A percentile compares a stretch with the other conserved stretches of the same genome.
These are phyloP conservation scores for Lycium ferocissimum DNA, from an alignment of 257 asterid species.

Conservation along the genomic window DNA sequence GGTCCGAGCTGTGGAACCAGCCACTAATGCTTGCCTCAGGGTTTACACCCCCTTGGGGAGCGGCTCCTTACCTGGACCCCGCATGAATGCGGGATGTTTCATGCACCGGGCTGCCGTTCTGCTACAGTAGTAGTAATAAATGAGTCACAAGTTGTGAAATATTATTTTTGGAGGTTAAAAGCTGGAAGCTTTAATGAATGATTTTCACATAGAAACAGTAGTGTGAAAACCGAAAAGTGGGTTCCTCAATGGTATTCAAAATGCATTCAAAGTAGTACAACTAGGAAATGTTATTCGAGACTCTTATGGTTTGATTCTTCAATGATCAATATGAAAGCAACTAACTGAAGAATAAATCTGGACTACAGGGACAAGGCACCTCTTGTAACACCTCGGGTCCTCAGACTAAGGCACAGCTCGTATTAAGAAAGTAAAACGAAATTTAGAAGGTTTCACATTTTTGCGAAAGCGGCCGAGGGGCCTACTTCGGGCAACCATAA, in stretches of 20 bases:
- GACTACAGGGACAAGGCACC: neutral
- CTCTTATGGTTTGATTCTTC: neutral
- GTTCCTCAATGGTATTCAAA: conserved; percentile 4
- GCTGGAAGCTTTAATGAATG: neutral
- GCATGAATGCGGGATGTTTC: neutral
- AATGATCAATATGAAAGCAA: neutral
- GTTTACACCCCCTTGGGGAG: neutral
- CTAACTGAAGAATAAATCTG: neutral
- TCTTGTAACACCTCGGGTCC: neutral
- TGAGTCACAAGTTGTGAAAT: conserved; percentile 10
- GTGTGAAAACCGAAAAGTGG: neutral
- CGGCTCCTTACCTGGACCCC: neutral
- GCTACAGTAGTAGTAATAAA: neutral
- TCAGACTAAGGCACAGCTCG: no score
- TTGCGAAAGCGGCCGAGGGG: no score
- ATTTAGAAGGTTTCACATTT: no score
- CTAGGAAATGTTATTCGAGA: neutral
- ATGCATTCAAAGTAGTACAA: neutral
- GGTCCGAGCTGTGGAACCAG: neutral
- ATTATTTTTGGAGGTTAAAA: neutral
- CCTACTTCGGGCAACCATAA: no score
- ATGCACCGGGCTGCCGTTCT: neutral
- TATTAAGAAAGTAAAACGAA: no score
- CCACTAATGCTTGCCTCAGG: neutral
- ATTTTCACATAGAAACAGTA: neutral